phyloP scores from a whole-genome alignment of 768 basidiomycete genomes.

The Termitomyces titanicus region DNA sequence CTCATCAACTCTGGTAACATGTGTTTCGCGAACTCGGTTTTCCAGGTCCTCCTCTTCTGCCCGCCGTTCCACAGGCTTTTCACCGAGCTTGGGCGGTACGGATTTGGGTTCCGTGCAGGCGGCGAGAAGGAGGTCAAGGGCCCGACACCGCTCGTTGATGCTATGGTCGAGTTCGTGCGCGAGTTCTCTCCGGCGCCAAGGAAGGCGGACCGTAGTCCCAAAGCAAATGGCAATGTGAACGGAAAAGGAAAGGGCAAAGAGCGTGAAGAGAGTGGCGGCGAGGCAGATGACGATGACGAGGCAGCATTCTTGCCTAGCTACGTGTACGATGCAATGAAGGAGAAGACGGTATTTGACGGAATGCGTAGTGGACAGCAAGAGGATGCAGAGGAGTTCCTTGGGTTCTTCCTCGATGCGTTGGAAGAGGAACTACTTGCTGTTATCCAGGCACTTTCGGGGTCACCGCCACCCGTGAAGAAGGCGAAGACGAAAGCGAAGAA shows the following conservation, averaged over 20 bases:
- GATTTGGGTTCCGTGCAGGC: conserved; percentile 24
- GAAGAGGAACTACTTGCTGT: conserved; percentile 86
- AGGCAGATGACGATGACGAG: conserved; percentile 46
- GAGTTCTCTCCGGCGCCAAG: conserved; percentile 53
- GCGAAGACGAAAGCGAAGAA: conserved; percentile 31
- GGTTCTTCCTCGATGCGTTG: conserved; percentile 91
- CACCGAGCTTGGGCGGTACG: conserved; percentile 58
- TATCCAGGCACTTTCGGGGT: conserved; percentile 41
- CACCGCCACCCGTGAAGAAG: conserved; percentile 30
- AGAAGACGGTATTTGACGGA: conserved; percentile 88
- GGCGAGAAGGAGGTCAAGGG: conserved; percentile 24
- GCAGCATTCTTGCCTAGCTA: conserved; percentile 82
- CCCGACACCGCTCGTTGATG: conserved; percentile 57
- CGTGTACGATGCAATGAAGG: conserved; percentile 91
- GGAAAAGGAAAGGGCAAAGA: conserved; percentile 25
- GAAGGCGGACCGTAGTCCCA: conserved; percentile 22
- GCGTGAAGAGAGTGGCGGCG: conserved; percentile 25
- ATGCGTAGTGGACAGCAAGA: conserved; percentile 97
- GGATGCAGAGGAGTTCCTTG: conserved; percentile 98
- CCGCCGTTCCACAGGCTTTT: conserved; percentile 83
- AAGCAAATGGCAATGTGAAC: conserved; percentile 43
- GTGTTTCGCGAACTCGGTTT: conserved; percentile 95
- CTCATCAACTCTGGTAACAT: conserved; percentile 94
- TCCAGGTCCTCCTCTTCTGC: conserved; percentile 89
- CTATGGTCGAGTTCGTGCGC: conserved; percentile 68